These are phyloP conservation scores for Rhodotorula babjevae DNA, from an alignment of 768 basidiomycete species.

Conservation along the genomic window DNA sequence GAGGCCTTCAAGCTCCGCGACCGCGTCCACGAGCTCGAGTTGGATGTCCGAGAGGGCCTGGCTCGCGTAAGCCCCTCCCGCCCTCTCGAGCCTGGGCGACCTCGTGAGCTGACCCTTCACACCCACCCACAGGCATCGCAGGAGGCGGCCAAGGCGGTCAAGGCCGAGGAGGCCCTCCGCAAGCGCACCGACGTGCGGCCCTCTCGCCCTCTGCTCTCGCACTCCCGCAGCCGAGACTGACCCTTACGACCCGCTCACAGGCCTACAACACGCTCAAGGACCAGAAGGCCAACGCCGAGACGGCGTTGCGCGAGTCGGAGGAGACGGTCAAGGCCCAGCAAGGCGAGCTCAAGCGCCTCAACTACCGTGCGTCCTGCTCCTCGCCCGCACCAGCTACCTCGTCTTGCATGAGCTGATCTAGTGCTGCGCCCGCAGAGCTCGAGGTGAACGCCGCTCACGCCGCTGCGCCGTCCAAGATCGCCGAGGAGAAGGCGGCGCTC, in stretches of 20 bases:
- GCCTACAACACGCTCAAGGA: slow-evolving; percentile 24
- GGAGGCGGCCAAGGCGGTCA: slow-evolving; percentile 3
- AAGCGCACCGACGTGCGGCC: slow-evolving; percentile 14
- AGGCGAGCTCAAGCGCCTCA: slow-evolving; percentile 17
- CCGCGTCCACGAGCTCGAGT: background rate
- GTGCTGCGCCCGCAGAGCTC: background rate
- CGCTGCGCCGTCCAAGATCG: background rate
- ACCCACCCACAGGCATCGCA: slow-evolving; percentile 2
- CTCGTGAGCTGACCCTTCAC: background rate
- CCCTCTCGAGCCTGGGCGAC: no score
- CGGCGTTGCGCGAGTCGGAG: background rate
- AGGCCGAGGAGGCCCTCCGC: slow-evolving; percentile 13
- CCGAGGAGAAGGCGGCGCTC: slow-evolving; percentile 23
- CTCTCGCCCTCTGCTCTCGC: no score
- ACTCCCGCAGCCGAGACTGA: no score
- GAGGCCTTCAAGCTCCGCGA: slow-evolving; percentile 3
- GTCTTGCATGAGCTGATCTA: background rate
- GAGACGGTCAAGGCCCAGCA: background rate
- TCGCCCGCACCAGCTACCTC: no score
- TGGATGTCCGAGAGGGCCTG: slow-evolving; percentile 1
- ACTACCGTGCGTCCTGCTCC: slow-evolving; percentile 21
- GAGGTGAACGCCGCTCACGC: slow-evolving; percentile 11
- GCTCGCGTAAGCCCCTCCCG: background rate
- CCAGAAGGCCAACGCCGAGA: slow-evolving; percentile 24
- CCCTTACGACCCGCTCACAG: background rate